Conservation (phyloP, 2,329 filamentous ascomycete genomes). For the Alternaria longipes region DNA sequence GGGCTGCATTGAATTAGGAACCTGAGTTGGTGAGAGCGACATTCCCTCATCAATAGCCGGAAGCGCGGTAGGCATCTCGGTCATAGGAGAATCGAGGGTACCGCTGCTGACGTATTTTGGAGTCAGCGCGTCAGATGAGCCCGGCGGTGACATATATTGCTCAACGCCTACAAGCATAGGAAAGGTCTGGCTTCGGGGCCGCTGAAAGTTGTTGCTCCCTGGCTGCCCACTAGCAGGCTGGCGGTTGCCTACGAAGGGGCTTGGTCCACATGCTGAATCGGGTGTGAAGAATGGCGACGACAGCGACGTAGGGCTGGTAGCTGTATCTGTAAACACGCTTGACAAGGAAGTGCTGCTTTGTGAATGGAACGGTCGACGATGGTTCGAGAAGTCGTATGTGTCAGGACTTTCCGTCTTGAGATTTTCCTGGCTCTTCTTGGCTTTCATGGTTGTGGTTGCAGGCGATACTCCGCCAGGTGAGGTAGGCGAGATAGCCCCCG, state of each 20-base stretch:
- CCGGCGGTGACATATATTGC: slow-evolving; percentile 62
- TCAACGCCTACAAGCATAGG: slow-evolving; percentile 73
- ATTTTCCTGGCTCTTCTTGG: slow-evolving; percentile 74
- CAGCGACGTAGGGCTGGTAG: slow-evolving; percentile 76
- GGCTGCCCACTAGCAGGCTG: slow-evolving; percentile 59
- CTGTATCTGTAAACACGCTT: slow-evolving; percentile 71
- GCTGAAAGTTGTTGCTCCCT: slow-evolving; percentile 67
- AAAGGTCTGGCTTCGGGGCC: slow-evolving; percentile 88
- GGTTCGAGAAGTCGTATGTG: slow-evolving; percentile 67
- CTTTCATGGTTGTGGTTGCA: slow-evolving; percentile 70
- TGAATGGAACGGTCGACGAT: slow-evolving; percentile 72
- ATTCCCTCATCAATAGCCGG: slow-evolving; percentile 54
- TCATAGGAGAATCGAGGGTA: slow-evolving; percentile 61
- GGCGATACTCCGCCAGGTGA: slow-evolving; percentile 75
- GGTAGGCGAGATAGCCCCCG: slow-evolving; percentile 73
- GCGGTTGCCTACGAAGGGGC: slow-evolving; percentile 69
- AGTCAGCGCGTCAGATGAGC: slow-evolving; percentile 63
- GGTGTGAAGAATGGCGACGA: slow-evolving; percentile 82
- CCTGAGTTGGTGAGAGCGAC: slow-evolving; percentile 45
- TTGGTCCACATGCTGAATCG: slow-evolving; percentile 68
- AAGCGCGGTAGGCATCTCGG: slow-evolving; percentile 54
- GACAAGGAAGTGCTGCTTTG: slow-evolving; percentile 72
- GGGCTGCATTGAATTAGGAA: slow-evolving; percentile 57
- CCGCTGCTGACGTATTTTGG: slow-evolving; percentile 61
- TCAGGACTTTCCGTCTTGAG: slow-evolving; percentile 66